These are phyloP conservation scores for Fusarium dlaminii DNA, from an alignment of 2,329 filamentous ascomycete species.

Conservation along the genomic window DNA sequence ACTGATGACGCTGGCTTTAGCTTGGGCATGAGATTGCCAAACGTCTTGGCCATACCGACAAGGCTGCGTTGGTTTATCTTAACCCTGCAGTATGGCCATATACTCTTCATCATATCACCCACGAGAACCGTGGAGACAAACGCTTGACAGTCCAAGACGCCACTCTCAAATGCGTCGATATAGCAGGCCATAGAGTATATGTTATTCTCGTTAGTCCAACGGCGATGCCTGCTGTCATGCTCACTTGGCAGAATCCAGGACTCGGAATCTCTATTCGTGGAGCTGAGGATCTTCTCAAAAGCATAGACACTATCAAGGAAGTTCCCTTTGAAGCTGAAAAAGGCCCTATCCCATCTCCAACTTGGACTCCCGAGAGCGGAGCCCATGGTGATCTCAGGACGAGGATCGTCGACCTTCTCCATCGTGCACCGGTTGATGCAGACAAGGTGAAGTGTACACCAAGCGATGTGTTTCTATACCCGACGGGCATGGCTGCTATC, in stretches of 20 bases:
- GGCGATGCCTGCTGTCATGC: slow-evolving; percentile 50
- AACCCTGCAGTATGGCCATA: slow-evolving; percentile 46
- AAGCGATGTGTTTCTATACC: slow-evolving; percentile 62
- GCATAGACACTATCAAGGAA: slow-evolving; percentile 48
- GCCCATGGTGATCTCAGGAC: slow-evolving; percentile 52
- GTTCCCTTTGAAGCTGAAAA: slow-evolving; percentile 41
- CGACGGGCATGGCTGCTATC: slow-evolving; percentile 64
- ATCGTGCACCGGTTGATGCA: slow-evolving; percentile 51
- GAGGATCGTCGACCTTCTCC: slow-evolving; percentile 54
- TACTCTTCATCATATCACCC: slow-evolving; percentile 46
- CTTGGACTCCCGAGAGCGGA: slow-evolving; percentile 50
- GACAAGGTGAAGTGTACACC: slow-evolving; percentile 37
- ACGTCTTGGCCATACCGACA: slow-evolving; percentile 41
- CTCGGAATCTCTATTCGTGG: slow-evolving; percentile 57
- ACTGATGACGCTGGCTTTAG: slow-evolving; percentile 37
- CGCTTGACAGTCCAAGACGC: slow-evolving; percentile 49
- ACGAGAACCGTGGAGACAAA: slow-evolving; percentile 48
- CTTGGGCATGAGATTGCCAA: slow-evolving; percentile 50
- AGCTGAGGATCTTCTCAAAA: slow-evolving; percentile 54
- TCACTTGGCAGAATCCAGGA: slow-evolving; percentile 58
- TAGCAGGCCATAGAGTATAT: slow-evolving; percentile 55
- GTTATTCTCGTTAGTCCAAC: slow-evolving; percentile 52
- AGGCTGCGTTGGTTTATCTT: slow-evolving; percentile 45
- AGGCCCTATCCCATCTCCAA: slow-evolving; percentile 45
- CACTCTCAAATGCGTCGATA: slow-evolving; percentile 52